Percentiles rank a stretch among this genome's conserved stretches.
These are phyloP conservation scores for Tetradesmus lagerheimii DNA, from an alignment of 139 green algal species.

Conservation along the genomic window DNA sequence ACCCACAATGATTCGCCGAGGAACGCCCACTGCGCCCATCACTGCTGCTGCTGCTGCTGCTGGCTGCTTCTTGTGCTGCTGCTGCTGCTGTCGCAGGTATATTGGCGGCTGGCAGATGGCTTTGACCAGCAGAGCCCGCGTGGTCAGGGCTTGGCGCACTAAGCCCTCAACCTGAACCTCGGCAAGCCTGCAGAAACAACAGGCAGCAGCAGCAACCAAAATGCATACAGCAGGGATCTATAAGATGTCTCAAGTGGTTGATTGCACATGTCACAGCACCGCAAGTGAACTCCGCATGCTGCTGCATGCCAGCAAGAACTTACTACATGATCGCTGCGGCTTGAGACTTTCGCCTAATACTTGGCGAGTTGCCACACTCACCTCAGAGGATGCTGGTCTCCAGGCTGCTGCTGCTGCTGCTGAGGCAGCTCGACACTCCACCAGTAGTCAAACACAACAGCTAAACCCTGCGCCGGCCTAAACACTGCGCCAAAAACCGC, in stretches of 20 bases:
- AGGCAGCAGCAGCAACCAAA: not conserved
- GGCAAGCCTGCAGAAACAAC: constrained; percentile 48
- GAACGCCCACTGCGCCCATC: not conserved
- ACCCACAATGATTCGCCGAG: constrained; percentile 16
- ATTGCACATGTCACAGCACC: too few species aligned
- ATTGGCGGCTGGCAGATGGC: constrained; percentile 44
- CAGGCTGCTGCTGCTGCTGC: constrained; percentile 17
- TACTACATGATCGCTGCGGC: too few species aligned
- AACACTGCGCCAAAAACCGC: constrained; percentile 71
- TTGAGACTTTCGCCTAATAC: too few species aligned
- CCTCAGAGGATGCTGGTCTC: constrained; percentile 12
- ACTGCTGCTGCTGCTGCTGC: constrained; percentile 30
- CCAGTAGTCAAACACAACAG: constrained; percentile 72
- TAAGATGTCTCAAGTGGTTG: too few species aligned
- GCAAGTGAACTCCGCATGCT: too few species aligned
- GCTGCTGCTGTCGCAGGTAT: not conserved
- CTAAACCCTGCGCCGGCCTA: constrained; percentile 25
- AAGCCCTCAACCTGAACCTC: constrained; percentile 65
- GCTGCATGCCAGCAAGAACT: too few species aligned
- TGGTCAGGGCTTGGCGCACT: constrained; percentile 61
- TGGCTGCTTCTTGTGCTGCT: not conserved
- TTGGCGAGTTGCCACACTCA: not conserved
- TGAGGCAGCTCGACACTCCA: constrained; percentile 61
- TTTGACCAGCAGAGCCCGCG: constrained; percentile 65
- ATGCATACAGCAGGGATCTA: not conserved